Evolutionary conservation across 306 rosid genomes (phyloP), one percentile per base, ranked within the genome.

Genomic region (Quercus mongolica): DNA sequence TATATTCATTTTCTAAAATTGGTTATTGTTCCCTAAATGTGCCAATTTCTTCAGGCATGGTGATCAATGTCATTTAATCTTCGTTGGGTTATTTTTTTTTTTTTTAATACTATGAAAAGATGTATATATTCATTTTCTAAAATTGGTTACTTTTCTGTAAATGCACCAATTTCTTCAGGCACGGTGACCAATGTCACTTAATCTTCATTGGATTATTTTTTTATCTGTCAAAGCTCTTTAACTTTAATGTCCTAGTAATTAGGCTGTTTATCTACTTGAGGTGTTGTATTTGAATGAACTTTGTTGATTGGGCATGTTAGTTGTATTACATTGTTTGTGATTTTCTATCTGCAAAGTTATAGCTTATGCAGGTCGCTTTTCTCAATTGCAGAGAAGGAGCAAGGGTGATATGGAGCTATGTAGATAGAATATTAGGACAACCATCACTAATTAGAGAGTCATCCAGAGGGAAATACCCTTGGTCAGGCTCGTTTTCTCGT

Each of bases 401-500:
- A 25, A 88, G 87, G 55, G 99, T 96, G 88, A 86, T 96, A 79
- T 93, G 99, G 99, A 94, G 99, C 82, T 96, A 96, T 82, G 92
- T 96, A 65, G 99, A 96, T 86, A 88, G 98, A 83, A 96, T 95
- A 83, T 86, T 95, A 87, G 99, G 99, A 23, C 99, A 95, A 70
- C 99, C 99, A 49, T 95, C 99, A 49, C 81, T 95, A 82, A 93
- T 95, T 78, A 85, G 98, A 78, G 99, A 96, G 78, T 95, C 99
- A 12, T 95, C 99, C 73, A 90, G 92, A 69, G 97, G 98, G 76
- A 95, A 93, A 78, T 95, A 95, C 76, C 98, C 99, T 52, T 96
- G 99, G 99, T 90, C 97, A 23, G 98, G 99, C 74, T 26, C 79
- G 76, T 77, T 88, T 85, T 85, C 99, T 18, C 91, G 92, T 75